These are phyloP conservation scores for Kokia cookei DNA, from an alignment of 441 rosid species.

Conservation along the genomic window DNA sequence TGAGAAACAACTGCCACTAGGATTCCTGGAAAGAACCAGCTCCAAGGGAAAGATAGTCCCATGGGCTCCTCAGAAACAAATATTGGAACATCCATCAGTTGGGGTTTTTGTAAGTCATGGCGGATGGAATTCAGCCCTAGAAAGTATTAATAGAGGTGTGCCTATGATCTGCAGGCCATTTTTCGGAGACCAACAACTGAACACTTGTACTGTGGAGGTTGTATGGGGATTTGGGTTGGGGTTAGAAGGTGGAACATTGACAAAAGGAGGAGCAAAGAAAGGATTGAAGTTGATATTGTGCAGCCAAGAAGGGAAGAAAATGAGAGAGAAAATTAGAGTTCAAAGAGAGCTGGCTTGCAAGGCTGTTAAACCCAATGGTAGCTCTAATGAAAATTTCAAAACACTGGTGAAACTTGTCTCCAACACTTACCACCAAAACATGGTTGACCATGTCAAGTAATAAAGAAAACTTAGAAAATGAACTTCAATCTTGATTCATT, in stretches of 20 bases:
- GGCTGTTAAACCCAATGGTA: not conserved
- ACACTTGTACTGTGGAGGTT: slow-evolving; percentile 21
- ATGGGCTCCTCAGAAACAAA: slow-evolving; percentile 41
- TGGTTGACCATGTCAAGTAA: too few species aligned
- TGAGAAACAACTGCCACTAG: slow-evolving; percentile 20
- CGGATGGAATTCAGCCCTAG: slow-evolving; percentile 49
- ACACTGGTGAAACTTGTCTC: too few species aligned
- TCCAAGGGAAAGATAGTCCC: slow-evolving; percentile 33
- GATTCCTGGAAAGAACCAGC: slow-evolving; percentile 23
- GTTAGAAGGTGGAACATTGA: slow-evolving; percentile 14
- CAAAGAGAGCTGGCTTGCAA: not conserved
- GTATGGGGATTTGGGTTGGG: too few species aligned
- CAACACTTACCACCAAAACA: too few species aligned
- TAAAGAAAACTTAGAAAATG: too few species aligned
- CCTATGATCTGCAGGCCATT: slow-evolving; percentile 46
- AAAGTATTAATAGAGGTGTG: slow-evolving; percentile 30
- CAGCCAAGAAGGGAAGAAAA: not conserved
- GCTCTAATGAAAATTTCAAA: too few species aligned
- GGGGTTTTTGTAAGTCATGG: slow-evolving; percentile 40
- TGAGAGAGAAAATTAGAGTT: slow-evolving; percentile 21
- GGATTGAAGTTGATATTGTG: slow-evolving; percentile 17
- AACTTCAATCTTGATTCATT: too few species aligned
- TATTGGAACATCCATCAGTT: slow-evolving; percentile 28
- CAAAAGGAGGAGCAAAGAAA: slow-evolving; percentile 11
- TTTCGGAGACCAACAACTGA: slow-evolving; percentile 45